These are phyloP conservation scores for Globisporangium mamillatum DNA, from an alignment of 352 stramenopile genomes.

Conservation along the genomic window DNA sequence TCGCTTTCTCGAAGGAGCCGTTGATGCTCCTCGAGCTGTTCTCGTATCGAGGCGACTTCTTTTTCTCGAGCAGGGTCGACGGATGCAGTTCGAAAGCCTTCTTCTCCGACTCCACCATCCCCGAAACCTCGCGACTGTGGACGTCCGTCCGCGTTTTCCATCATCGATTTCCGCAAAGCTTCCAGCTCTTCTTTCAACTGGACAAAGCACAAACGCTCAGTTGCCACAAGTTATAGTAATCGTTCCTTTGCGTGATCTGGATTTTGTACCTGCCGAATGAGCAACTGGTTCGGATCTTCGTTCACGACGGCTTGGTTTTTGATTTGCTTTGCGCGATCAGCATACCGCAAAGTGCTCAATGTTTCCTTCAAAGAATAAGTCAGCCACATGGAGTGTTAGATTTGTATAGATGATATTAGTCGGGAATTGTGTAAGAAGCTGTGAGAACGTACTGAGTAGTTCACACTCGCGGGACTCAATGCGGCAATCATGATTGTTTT, in stretches of 20 bases:
- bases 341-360: slow-evolving; percentile 88
- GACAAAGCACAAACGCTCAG: not conserved
- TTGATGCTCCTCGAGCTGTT: slow-evolving; percentile 80
- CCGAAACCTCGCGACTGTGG: slow-evolving; percentile 46
- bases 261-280: slow-evolving; percentile 66
- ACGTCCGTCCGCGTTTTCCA: slow-evolving; percentile 55
- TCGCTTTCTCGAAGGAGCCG: slow-evolving; percentile 73
- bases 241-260: not conserved
- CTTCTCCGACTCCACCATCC: slow-evolving; percentile 18
- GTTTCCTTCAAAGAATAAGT: slow-evolving; percentile 62
- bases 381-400: not conserved
- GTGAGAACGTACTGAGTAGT: slow-evolving; percentile 59
- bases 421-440: not conserved
- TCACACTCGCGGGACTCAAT: slow-evolving; percentile 83
- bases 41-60: slow-evolving; percentile 58
- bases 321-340: slow-evolving; percentile 90
- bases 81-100: slow-evolving; percentile 19
- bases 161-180: slow-evolving; percentile 60
- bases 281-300: slow-evolving; percentile 87
- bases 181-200: slow-evolving; percentile 83
- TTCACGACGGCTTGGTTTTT: slow-evolving; percentile 93
- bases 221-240: no score
- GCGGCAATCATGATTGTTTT: slow-evolving; percentile 92
- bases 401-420: not conserved
- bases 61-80: slow-evolving; percentile 48